Evolutionary conservation across 805 yeast species (phyloP), one percentile per base, ranked within the genome.

Genomic region (Lipomyces kockii): DNA sequence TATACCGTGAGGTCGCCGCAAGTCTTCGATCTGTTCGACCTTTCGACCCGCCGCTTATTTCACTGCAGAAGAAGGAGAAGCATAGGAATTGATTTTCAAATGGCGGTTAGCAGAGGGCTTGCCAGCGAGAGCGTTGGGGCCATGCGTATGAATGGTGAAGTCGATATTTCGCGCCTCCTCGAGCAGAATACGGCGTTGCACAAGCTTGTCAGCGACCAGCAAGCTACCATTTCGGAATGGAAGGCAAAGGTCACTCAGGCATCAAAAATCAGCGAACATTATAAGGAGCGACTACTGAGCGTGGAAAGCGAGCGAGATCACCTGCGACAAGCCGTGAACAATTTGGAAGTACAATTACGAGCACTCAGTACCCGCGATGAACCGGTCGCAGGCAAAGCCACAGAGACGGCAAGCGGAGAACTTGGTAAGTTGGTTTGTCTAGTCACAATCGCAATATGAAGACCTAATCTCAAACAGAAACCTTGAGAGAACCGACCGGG

Each of bases 261-360:
- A 2, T 43, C 49, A n/a, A 43, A 43, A 17, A 5, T 4, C 49
- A 17, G 22, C 49, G 49, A 43, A n/a, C 20, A 43, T n/a, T 43
- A 43, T 43, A 43, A 43, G 9, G 49, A 43, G 25, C 49, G 2
- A 17, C 11, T 62, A 32, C 9, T 35, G 35, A 60, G 54, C 25
- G 58, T 46, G 12, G 65, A 62, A 46, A 14, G 22, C 14, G 70
- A 66, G 51, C 64, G 61, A 7, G 61, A 61, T 51, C 34, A 55
- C 58, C 35, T 66, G 60, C 51, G 14, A 43, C 46, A 39, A 9
- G 32, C 39, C 4, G 62, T 66, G 37, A 37, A 2, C 25, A 61
- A 54, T 11, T 54, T 66, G 14, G 62, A 62, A 37, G 39, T 22
- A 22, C 52, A 63, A 37, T 17, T 66, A 58, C 32, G 34, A 20